Base-by-base conservation (phyloP, 1,284 basidiomycete genomes). In the Malassezia japonica region DNA sequence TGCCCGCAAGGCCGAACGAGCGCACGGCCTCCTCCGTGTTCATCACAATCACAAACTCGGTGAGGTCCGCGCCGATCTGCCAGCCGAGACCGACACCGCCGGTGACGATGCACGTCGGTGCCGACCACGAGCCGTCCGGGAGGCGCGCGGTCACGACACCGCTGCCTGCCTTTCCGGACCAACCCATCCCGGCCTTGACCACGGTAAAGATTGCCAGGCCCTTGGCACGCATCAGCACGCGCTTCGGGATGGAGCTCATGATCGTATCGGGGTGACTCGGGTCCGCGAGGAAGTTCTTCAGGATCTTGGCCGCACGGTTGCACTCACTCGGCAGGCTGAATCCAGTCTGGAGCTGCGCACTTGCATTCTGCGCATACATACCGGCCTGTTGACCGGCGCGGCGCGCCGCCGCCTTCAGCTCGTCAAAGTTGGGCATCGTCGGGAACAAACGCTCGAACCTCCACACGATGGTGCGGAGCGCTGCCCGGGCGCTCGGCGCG, bases 91-190 rank as follows among this genome's bases (percentile, higher is more conserved):
- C 92, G 5, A 94, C 74, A 1, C 64, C 61, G 21, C 87, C 91
- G 0, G 91, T 96, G n/a, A 87, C 91, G 72, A 98, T 94, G 76
- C 91, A 95, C 36, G 85, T 89, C 0, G 92, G 92, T 1, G 91
- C 91, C 40, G 86, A 90, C 92, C 92, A 96, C 18, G 86, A 90
- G 56, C 92, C 94, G 70, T 96, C 91, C 4, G 87, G 86, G 31
- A 96, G 81, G 15, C 94, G 83, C 9, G 92, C 87, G 65, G 95
- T 85, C 70, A 98, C 90, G 52, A 98, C 76, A 8, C 92, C 92
- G 0, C 86, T 89, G 31, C 92, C 92, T 1, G 87, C 89, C 75
- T 91, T 92, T 45, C 89, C 92, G 8, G 87, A 90, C 79, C 95
- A 94, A 50, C 95, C 82, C 76, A 95, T 95, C 1, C 91, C 90